These are phyloP conservation scores for Pseudoperonospora humuli DNA, from an alignment of 352 stramenopile species.

Conservation along the genomic window DNA sequence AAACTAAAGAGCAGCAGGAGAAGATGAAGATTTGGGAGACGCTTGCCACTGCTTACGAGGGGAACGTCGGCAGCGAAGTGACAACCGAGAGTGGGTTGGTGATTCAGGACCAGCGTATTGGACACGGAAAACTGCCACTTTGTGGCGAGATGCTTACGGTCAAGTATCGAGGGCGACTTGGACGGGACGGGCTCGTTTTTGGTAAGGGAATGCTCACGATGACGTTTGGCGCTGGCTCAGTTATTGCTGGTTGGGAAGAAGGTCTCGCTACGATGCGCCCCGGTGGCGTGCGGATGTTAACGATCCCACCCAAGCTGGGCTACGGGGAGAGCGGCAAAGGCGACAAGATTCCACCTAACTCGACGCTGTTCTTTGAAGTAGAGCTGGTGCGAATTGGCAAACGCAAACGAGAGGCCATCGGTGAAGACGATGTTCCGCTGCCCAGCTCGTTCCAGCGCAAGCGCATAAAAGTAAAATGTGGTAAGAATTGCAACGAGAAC, in stretches of 20 bases:
- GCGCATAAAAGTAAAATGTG: slow-evolving; percentile 35
- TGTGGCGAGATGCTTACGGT: slow-evolving; percentile 67
- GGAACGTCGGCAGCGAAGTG: slow-evolving; percentile 42
- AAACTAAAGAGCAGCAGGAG: slow-evolving; percentile 17
- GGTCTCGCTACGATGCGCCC: slow-evolving; percentile 66
- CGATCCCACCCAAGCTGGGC: slow-evolving; percentile 55
- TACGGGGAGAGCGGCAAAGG: slow-evolving; percentile 61
- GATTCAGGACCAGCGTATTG: slow-evolving; percentile 46
- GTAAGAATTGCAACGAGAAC: slow-evolving; percentile 11
- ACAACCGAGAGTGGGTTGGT: slow-evolving; percentile 46
- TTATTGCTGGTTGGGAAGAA: slow-evolving; percentile 80
- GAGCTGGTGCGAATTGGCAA: slow-evolving; percentile 73
- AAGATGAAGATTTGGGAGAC: slow-evolving; percentile 36
- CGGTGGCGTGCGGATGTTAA: slow-evolving; percentile 44
- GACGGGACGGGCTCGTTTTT: slow-evolving; percentile 56
- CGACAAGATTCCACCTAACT: slow-evolving; percentile 69
- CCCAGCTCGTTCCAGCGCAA: slow-evolving; percentile 71
- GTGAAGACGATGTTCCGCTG: slow-evolving; percentile 57
- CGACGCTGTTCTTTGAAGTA: slow-evolving; percentile 74
- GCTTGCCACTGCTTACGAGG: slow-evolving; percentile 45
- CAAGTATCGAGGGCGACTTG: slow-evolving; percentile 56
- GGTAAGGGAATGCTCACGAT: slow-evolving; percentile 71
- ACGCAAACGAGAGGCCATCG: slow-evolving; percentile 49
- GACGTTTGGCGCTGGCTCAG: slow-evolving; percentile 51
- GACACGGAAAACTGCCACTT: slow-evolving; percentile 40